A percentile compares a stretch with the other conserved stretches of the same genome.
Evolutionary conservation across 108 stramenopile genomes (phyloP).

Genomic region (Pelagomonas calceolata): DNA sequence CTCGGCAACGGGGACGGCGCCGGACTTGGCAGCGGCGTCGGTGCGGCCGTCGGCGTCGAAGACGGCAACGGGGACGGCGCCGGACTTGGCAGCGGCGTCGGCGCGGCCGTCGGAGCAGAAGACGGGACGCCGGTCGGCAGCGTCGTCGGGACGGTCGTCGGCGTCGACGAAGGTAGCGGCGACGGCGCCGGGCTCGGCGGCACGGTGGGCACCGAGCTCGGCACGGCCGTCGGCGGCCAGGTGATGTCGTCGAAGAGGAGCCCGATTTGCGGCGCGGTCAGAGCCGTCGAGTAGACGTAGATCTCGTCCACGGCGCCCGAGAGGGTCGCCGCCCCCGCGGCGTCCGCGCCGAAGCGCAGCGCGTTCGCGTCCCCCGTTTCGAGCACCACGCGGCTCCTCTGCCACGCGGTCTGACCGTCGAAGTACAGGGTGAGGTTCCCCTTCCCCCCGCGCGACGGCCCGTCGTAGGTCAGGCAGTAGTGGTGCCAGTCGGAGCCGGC

Average conservation of each 20-base stretch:
- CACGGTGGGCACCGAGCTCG: no score
- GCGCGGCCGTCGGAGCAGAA: no score
- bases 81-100: no score
- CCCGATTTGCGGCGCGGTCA: not conserved
- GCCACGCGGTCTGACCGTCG: not conserved
- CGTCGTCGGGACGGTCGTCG: no score
- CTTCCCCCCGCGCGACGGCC: no score
- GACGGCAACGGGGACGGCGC: no score
- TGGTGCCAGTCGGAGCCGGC: not conserved
- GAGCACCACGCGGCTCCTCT: not conserved
- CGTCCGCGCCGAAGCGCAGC: not conserved
- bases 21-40: no score
- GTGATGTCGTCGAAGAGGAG: not conserved
- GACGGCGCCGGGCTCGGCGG: no score
- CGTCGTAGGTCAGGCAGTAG: not conserved
- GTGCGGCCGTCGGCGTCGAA: no score
- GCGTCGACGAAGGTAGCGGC: no score
- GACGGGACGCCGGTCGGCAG: no score
- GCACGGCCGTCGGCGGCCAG: not conserved
- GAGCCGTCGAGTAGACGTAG: not conserved
- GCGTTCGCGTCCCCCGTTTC: not conserved
- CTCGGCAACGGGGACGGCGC: no score
- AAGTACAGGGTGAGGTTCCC: not conserved
- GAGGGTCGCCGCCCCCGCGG: not conserved
- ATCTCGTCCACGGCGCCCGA: not conserved